phyloP scores from a whole-genome alignment of 805 yeast genomes.

The Candida silvatica region DNA sequence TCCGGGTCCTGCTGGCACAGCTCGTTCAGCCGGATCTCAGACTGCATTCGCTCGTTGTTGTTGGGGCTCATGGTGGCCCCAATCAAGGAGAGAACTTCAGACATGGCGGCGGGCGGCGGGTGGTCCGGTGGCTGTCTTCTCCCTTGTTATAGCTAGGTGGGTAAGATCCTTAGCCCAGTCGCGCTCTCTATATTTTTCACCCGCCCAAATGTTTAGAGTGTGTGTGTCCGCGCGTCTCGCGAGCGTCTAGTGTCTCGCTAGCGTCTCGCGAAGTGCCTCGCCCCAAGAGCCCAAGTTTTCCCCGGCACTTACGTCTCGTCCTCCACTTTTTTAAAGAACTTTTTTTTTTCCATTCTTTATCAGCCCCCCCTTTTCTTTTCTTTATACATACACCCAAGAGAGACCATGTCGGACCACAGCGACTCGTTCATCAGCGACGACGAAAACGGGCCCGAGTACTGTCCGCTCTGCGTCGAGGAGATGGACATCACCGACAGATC shows the following conservation, averaged over 20 bases:
- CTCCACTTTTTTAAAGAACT: background rate
- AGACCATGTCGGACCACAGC: slow-evolving; percentile 20
- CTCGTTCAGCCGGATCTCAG: slow-evolving; percentile 42
- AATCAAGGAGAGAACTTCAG: slow-evolving; percentile 10
- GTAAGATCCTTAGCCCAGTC: too few relatives aligned
- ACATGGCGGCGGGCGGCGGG: too few relatives aligned
- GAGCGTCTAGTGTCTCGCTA: too few relatives aligned
- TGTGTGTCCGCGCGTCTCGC: too few relatives aligned
- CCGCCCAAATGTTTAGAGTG: too few relatives aligned
- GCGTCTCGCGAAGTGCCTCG: too few relatives aligned
- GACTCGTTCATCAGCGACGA: slow-evolving; percentile 59
- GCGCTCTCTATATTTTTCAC: too few relatives aligned
- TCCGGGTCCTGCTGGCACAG: slow-evolving; percentile 43
- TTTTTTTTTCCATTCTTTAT: background rate
- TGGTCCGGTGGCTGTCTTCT: too few relatives aligned
- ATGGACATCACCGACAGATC: slow-evolving; percentile 94
- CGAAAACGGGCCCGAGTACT: slow-evolving; percentile 63
- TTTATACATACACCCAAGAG: too few relatives aligned
- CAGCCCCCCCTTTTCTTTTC: background rate
- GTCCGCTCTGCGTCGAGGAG: slow-evolving; percentile 97
- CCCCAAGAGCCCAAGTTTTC: too few relatives aligned
- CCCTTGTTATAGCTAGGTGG: too few relatives aligned
- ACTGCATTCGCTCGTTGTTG: slow-evolving; percentile 38
- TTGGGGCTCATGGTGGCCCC: slow-evolving; percentile 28
- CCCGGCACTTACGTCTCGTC: background rate